Percentiles rank a stretch among this genome's conserved stretches.
Evolutionary conservation across 192 early-diverging fungal genomes (phyloP).

Genomic region (Dispira simplex): DNA sequence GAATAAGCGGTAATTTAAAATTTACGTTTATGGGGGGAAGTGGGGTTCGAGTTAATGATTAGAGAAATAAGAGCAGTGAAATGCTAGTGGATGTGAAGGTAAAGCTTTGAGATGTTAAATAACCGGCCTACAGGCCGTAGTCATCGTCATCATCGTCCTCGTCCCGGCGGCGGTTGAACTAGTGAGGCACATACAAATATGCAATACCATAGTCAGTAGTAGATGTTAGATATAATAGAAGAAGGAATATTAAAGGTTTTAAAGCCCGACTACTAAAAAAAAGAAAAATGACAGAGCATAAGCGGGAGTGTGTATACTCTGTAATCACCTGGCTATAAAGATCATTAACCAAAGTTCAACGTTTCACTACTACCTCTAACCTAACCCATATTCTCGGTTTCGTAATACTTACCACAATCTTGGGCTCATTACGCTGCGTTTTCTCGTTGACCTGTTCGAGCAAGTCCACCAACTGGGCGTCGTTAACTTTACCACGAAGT

Average conservation of each 20-base stretch:
- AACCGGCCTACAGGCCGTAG: slow-evolving; percentile 26
- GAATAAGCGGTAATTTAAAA: too few species aligned
- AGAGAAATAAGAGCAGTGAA: too few species aligned
- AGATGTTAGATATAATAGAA: background rate
- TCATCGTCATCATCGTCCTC: slow-evolving; percentile 43
- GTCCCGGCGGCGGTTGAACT: slow-evolving; percentile 38
- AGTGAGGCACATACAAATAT: slow-evolving; percentile 1
- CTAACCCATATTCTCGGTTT: too few species aligned
- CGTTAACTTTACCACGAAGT: slow-evolving; percentile 65
- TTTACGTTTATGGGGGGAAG: too few species aligned
- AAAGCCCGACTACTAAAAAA: background rate
- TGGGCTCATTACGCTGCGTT: slow-evolving; percentile 35
- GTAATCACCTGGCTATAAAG: too few species aligned
- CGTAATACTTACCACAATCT: slow-evolving; percentile 55
- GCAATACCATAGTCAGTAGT: background rate
- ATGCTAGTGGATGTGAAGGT: too few species aligned
- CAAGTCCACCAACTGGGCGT: slow-evolving; percentile 72
- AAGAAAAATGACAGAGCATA: background rate
- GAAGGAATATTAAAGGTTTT: background rate
- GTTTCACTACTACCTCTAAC: too few species aligned
- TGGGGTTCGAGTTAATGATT: too few species aligned
- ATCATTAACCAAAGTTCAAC: too few species aligned
- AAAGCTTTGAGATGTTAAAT: background rate
- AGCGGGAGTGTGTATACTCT: background rate
- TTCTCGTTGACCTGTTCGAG: slow-evolving; percentile 71